These are phyloP conservation scores for Sonneratia caseolaris DNA, from an alignment of 345 rosid species.

Conservation along the genomic window DNA sequence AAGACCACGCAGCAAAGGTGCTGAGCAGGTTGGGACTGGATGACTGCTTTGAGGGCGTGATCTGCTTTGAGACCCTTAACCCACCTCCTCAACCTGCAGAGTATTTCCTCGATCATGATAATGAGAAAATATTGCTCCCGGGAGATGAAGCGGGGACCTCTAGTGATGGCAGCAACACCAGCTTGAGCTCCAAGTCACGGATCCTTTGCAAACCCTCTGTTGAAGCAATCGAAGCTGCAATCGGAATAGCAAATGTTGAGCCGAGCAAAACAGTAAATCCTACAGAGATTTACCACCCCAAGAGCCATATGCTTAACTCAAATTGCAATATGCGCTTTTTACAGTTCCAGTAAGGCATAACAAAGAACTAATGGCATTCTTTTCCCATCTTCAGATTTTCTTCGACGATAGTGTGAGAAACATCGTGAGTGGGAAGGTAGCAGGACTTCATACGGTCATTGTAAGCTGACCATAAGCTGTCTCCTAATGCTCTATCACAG, in stretches of 20 bases:
- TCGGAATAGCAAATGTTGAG: slow-evolving; percentile 32
- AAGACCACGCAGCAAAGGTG: slow-evolving; percentile 38
- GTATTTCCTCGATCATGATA: not conserved
- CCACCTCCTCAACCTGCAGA: slow-evolving; percentile 25
- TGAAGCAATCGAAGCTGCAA: slow-evolving; percentile 15
- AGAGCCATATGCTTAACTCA: not conserved
- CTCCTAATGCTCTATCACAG: not conserved
- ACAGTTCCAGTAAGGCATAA: too few species aligned
- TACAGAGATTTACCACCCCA: not conserved
- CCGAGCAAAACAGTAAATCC: slow-evolving; percentile 62
- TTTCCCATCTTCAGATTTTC: slow-evolving; percentile 43
- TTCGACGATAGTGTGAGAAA: slow-evolving; percentile 81
- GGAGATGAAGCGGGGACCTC: too few species aligned
- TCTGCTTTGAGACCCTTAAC: slow-evolving; percentile 73
- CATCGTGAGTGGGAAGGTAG: slow-evolving; percentile 63
- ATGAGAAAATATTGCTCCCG: not conserved
- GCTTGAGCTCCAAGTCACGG: slow-evolving; percentile 12
- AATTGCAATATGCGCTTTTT: too few species aligned
- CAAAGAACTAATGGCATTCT: not conserved
- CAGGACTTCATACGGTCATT: slow-evolving; percentile 63
- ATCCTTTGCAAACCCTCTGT: slow-evolving; percentile 15
- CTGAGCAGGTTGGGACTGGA: slow-evolving; percentile 50
- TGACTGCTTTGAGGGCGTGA: slow-evolving; percentile 72
- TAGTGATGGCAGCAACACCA: too few species aligned
- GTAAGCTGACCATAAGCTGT: slow-evolving; percentile 24